phyloP scores from a whole-genome alignment of 192 early-diverging fungal species.

The Gaertneriomyces semiglobifer region DNA sequence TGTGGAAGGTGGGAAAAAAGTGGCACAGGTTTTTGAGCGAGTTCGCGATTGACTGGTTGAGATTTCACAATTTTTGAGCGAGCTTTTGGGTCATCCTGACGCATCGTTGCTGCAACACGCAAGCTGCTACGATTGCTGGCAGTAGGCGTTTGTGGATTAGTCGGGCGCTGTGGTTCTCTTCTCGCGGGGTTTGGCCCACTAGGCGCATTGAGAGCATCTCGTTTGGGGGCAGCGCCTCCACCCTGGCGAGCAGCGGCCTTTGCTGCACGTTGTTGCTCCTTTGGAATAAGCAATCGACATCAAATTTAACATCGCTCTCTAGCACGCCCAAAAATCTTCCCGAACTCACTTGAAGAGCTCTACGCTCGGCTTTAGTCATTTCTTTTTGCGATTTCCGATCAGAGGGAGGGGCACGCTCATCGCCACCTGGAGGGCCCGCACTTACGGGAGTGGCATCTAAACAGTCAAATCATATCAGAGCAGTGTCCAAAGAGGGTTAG shows the following conservation, averaged over 20 bases:
- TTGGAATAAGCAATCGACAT: not conserved
- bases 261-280: slow-evolving; percentile 74
- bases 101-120: slow-evolving; percentile 31
- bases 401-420: too few relatives aligned
- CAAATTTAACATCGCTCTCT: not conserved
- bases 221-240: slow-evolving; percentile 30
- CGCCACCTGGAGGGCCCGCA: too few relatives aligned
- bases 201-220: not conserved
- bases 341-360: slow-evolving; percentile 67
- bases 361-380: slow-evolving; percentile 88
- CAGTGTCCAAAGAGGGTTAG: too few relatives aligned
- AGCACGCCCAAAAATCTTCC: not conserved
- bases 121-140: slow-evolving; percentile 11
- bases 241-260: slow-evolving; percentile 52
- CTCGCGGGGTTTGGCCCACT: slow-evolving; percentile 1
- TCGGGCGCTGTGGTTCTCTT: too few relatives aligned
- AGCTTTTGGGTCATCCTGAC: slow-evolving; percentile 21
- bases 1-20: slow-evolving; percentile 75
- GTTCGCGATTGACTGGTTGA: slow-evolving; percentile 19
- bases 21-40: slow-evolving; percentile 48
- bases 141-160: slow-evolving; percentile 18
- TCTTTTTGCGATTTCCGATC: slow-evolving; percentile 47
- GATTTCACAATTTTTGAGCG: slow-evolving; percentile 28
- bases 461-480: too few relatives aligned
- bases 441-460: too few relatives aligned